Evolutionary conservation across 176 grass and related monocot genomes (phyloP), one percentile per base, ranked within the genome.

Genomic region (Panicum miliaceum): DNA sequence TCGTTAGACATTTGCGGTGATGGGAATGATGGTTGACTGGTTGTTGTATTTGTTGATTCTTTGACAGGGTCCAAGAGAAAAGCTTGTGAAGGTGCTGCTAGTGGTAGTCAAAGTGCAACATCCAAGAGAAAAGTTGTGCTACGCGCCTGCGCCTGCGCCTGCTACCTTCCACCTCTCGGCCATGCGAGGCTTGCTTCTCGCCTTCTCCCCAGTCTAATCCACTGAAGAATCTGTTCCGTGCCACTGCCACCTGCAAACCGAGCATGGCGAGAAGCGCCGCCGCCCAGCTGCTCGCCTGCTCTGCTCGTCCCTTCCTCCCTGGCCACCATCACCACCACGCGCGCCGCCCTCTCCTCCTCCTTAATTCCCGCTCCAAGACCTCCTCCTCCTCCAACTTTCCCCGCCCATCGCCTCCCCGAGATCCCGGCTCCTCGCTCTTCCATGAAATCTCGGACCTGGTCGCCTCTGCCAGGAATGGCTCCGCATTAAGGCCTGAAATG

Each of bases 371-470:
- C 67, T 73, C 75, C 26, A 84, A 74, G 81, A 67, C 36, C 26
- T 46, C 74, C 20, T 67, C 62, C 81, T 36, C 64, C 56, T 34
- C 2, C 50, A 78, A 76, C 32, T 73, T 59, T 4, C 66, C 57
- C 23, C 81, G 19, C 10, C 46, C 80, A 36, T 29, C 36, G 12
- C 52, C 79, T 64, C 65, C 6, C 43, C 43, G 68, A 43, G 42
- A 26, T 2, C 47, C 37, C 19, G 8, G 12, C 26, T 4, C 67
- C 20, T 84, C 67, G 0, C 81, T 84, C 68, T 88, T 88, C 86
- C 81, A 79, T 63, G 86, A 88, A 79, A 79, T 88, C 75, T 78
- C 66, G 15, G 47, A 62, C 29, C 18, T 88, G 9, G 47, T 88
- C 23, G 7, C 36, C 8, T 36, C 85, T 40, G 51, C 51, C 6